Percentiles rank a stretch among this genome's conserved stretches.
phyloP scores from a whole-genome alignment of 2,329 filamentous ascomycete genomes.

The Nigrospora oryzae region DNA sequence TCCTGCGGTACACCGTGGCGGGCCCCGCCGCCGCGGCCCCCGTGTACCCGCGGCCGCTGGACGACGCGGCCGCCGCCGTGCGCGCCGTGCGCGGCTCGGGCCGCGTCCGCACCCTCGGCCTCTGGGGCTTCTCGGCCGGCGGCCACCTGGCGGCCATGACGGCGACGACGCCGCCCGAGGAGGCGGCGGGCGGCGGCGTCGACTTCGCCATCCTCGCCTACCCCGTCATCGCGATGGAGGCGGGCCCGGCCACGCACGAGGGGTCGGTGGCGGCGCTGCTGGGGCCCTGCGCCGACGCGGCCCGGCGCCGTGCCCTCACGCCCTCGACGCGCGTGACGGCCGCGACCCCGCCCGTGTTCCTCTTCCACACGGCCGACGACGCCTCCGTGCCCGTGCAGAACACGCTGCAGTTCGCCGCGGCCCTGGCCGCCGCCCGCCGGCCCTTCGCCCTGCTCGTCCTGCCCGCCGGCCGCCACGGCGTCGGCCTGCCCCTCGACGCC shows the following conservation, averaged over 20 bases:
- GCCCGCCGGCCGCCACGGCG: constrained; percentile 18
- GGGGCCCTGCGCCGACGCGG: constrained; percentile 6
- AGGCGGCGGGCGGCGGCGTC: background rate
- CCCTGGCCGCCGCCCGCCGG: constrained; percentile 12
- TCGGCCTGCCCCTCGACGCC: constrained; percentile 13
- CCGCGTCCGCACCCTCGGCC: constrained; percentile 10
- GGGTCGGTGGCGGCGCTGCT: constrained; percentile 12
- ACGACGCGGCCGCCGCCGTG: constrained; percentile 11
- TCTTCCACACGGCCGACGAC: constrained; percentile 23
- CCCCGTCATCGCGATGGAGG: constrained; percentile 13
- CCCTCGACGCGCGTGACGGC: constrained; percentile 15
- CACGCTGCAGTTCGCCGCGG: constrained; percentile 14
- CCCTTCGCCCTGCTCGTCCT: constrained; percentile 16
- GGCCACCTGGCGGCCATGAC: constrained; percentile 14
- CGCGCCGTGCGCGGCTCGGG: constrained; percentile 7
- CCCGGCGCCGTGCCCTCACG: constrained; percentile 8
- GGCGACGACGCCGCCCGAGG: constrained; percentile 5
- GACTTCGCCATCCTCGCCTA: constrained; percentile 17
- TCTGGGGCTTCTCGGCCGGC: constrained; percentile 16
- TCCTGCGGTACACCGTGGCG: constrained; percentile 12
- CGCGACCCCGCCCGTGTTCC: constrained; percentile 21
- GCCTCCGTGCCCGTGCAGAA: constrained; percentile 16
- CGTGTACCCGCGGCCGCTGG: constrained; percentile 9
- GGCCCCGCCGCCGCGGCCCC: constrained; percentile 3
- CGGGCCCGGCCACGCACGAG: constrained; percentile 5